Evolutionary conservation across 176 grass and related monocot genomes (phyloP), one percentile per base, ranked within the genome.

Genomic region (Eragrostis curvula): DNA sequence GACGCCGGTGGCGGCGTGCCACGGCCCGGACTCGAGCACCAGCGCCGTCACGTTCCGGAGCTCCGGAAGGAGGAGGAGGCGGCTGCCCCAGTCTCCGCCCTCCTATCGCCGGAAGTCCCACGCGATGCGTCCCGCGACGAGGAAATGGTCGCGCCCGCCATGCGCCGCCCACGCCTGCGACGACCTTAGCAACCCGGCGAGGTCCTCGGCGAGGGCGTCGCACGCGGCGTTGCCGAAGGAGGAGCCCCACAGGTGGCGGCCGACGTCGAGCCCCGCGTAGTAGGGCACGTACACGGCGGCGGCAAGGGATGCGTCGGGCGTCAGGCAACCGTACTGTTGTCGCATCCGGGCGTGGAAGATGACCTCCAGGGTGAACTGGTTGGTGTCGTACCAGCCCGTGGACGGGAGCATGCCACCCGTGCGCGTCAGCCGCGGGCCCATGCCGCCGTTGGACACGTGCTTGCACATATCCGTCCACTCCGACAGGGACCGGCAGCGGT

Each of bases 311-410:
- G 74, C 64, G 76, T 95, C 71, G 16, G 65, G 25, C 28, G 90
- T 95, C 2, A 95, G 84, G 85, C 93, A 95, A 9, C 77, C 70
- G 69, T 92, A 90, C 42, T 77, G 90, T n/a, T n/a, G n/a, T 42
- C 70, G 81, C 93, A 95, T 95, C 70, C 90, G 79, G 62, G 14
- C 76, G 57, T 88, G 86, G 86, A 95, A 95, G 85, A 92, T 92
- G 52, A 95, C 81, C 69, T 92, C 90, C 23, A 95, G 67, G 6
- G 82, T 77, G 58, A 95, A 95, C 85, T 95, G 93, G 81, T 90
- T 79, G 8, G 87, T 95, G 32, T 36, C 32, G 32, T 36, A 36
- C 32, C 32, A 36, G 32, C 32, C 32, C 3, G 32, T 36, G 32
- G 32, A 36, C 32, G 32, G 32, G 32, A 36, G 32, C 3, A 36